Evolutionary conservation across 129 eudicot genomes (phyloP).

Genomic region (Flaveria bidentis): DNA sequence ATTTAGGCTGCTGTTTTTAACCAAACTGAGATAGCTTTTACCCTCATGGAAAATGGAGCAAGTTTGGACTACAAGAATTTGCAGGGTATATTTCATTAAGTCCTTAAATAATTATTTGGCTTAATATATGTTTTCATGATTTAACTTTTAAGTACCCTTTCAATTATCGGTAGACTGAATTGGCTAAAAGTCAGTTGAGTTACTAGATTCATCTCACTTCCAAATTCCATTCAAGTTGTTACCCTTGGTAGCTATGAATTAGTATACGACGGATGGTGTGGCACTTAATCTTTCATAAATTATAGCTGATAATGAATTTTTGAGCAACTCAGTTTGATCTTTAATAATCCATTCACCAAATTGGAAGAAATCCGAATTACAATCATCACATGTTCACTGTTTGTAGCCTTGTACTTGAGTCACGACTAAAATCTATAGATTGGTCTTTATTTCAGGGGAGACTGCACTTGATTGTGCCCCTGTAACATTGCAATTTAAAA

Average conservation of each 20-base stretch:
- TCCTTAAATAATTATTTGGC: constrained; percentile 14
- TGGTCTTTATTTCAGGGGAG: constrained; percentile 61
- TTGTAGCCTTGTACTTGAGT: no score
- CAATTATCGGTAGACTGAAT: constrained; percentile 7
- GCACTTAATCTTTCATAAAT: constrained; percentile 8
- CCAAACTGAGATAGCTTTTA: constrained; percentile 82
- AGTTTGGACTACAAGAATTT: constrained; percentile 69
- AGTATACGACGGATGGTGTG: constrained; percentile 6
- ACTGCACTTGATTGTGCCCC: constrained; percentile 98
- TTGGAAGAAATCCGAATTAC: neutral
- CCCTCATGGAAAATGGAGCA: constrained; percentile 90
- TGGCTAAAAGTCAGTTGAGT: constrained; percentile 4
- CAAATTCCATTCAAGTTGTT: neutral
- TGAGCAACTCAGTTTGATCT: neutral
- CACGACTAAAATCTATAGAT: no score
- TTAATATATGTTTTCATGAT: neutral
- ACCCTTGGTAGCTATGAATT: neutral
- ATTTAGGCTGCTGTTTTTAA: constrained; percentile 93
- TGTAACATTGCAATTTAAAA: constrained; percentile 81
- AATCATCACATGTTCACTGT: neutral
- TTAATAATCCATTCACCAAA: neutral
- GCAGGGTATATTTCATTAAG: constrained; percentile 52
- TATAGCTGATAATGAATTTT: neutral
- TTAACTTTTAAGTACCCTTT: neutral
- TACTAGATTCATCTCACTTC: constrained; percentile 8